These are phyloP conservation scores for Arthrobotrys musiformis DNA, from an alignment of 2,329 filamentous ascomycete genomes.

Conservation along the genomic window DNA sequence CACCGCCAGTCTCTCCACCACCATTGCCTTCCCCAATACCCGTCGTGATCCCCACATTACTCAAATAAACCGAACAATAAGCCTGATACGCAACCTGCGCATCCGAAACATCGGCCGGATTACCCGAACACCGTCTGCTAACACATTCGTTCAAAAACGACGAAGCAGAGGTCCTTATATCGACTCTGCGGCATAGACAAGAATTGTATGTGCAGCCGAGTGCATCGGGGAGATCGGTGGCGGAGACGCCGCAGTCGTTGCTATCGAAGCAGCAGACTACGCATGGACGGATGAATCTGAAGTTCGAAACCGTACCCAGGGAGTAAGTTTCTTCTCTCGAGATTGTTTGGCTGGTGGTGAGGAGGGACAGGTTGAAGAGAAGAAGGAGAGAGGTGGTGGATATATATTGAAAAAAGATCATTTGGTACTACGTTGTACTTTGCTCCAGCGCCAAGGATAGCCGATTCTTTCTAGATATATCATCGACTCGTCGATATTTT, in stretches of 20 bases:
- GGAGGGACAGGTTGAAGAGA: background rate
- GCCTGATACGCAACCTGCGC: background rate
- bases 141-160: background rate
- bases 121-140: background rate
- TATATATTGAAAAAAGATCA: background rate
- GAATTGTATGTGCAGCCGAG: background rate
- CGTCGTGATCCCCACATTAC: background rate
- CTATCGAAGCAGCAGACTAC: background rate
- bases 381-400: background rate
- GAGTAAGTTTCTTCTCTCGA: background rate
- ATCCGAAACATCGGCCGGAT: background rate
- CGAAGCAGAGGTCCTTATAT: background rate
- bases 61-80: constrained; percentile 4
- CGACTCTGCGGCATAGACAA: constrained; percentile 1
- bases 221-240: background rate
- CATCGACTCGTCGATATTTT: background rate
- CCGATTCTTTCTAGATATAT: background rate
- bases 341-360: background rate
- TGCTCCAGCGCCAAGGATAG: background rate
- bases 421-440: background rate
- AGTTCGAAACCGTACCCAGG: background rate
- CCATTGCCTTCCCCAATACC: background rate
- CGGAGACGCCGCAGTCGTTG: background rate
- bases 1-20: background rate
- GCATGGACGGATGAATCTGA: background rate